Percentiles rank a stretch among this genome's conserved stretches.
Evolutionary conservation across 2,329 filamentous ascomycete species (phyloP).

Genomic region (Aureobasidium vineae): DNA sequence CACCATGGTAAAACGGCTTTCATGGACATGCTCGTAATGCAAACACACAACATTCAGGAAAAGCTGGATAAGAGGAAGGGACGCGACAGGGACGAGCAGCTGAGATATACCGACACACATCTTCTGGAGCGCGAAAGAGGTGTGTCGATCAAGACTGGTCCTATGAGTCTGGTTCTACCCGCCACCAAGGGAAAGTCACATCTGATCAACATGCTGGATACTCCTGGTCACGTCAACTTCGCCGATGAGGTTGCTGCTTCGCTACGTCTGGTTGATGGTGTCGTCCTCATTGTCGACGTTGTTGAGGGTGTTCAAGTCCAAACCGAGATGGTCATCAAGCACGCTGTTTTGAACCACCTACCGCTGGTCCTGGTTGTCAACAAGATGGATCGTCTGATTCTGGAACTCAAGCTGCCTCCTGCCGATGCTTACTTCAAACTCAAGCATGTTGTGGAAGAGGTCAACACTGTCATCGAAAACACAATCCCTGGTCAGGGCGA

Average conservation of each 20-base stretch:
- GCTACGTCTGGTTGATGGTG: slow-evolving; percentile 81
- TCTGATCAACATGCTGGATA: slow-evolving; percentile 91
- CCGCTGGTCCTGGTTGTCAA: slow-evolving; percentile 90
- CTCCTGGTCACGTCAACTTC: slow-evolving; percentile 97
- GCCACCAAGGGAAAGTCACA: slow-evolving; percentile 92
- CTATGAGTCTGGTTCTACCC: slow-evolving; percentile 90
- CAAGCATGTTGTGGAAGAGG: slow-evolving; percentile 97
- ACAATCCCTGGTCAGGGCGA: slow-evolving; percentile 78
- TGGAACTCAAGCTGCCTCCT: slow-evolving; percentile 91
- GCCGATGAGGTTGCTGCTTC: slow-evolving; percentile 93
- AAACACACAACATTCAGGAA: slow-evolving; percentile 85
- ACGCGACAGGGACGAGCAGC: slow-evolving; percentile 78
- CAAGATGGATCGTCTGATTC: slow-evolving; percentile 93
- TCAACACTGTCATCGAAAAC: slow-evolving; percentile 93
- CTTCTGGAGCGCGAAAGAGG: slow-evolving; percentile 85
- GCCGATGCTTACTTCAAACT: slow-evolving; percentile 98
- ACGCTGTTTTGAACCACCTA: slow-evolving; percentile 85
- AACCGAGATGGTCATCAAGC: slow-evolving; percentile 95
- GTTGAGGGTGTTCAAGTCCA: slow-evolving; percentile 99
- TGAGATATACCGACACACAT: slow-evolving; percentile 93
- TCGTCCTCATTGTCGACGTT: slow-evolving; percentile 91
- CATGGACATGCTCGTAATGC: slow-evolving; percentile 95
- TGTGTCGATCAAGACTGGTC: slow-evolving; percentile 85
- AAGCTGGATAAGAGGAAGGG: slow-evolving; percentile 78
- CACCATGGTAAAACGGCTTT: slow-evolving; percentile 98